Evolutionary conservation across 83 land plant genomes (phyloP), one percentile per base, ranked within the genome.

Genomic region (Diphasiastrum complanatum): DNA sequence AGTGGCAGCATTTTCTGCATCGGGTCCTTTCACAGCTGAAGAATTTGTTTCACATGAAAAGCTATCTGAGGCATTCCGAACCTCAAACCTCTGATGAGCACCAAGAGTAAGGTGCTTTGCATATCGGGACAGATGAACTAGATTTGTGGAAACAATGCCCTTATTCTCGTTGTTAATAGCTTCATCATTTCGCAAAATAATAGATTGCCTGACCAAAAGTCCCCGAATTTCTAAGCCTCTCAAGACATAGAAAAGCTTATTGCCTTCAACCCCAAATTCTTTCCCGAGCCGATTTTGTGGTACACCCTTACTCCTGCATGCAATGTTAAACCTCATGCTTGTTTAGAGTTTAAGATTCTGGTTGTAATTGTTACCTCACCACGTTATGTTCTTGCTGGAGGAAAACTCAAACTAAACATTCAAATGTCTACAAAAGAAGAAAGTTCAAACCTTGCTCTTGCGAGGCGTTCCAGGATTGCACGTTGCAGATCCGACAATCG

Each of bases 271-370:
- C 18, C 78, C 78, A 57, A 89, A 82, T 55, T 84, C 96, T 64
- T 84, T 89, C 4, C 79, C 83, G 35, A 95, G 80, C 55, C 89
- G 74, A 66, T 62, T 82, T 71, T 89, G 99, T 28, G 97, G 84
- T 18, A 95, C 45, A 28, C 99, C 99, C 57, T 82, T 75, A 19
- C 71, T 70, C 68, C 97, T 95, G 79, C 32, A 41, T 19, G 32
- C 45, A 50, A 61, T 12, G 47, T 27, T 18, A 6, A 31, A 32
- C 40, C 31, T 34, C 1, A 2, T 27, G 31, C 14, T 5, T 55
- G n/a, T 12, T 18, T 23, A 14, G 63, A n/a, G 10, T 37, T 16
- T 18, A 22, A 60, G 20, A 18, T 30, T 6, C 4, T 54, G n/a
- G 3, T 16, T 27, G 33, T n/a, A 49, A 29, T 22, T 0, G 14